phyloP scores from a whole-genome alignment of 2,329 filamentous ascomycete species.

The Dactylellina parvicollis region DNA sequence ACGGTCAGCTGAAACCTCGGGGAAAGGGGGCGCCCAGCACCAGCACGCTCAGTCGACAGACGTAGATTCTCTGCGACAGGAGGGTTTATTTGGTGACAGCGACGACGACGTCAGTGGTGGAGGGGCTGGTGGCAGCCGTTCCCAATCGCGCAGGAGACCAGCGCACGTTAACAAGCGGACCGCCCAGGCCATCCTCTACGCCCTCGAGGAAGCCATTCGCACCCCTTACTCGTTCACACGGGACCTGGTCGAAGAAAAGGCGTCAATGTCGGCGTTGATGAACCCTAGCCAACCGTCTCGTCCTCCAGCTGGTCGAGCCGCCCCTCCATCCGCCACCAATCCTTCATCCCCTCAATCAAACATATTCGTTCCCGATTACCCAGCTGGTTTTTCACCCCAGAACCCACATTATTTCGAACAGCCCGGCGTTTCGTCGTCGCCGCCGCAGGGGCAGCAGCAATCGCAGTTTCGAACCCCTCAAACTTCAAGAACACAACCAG shows the following conservation, averaged over 20 bases:
- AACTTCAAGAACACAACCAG: constrained; percentile 42
- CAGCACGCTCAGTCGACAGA: constrained; percentile 46
- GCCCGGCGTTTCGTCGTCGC: constrained; percentile 28
- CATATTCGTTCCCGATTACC: constrained; percentile 65
- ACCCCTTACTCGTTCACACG: constrained; percentile 83
- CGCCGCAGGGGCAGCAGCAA: constrained; percentile 25
- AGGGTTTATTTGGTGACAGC: constrained; percentile 47
- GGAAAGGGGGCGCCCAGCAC: constrained; percentile 46
- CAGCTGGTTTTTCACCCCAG: constrained; percentile 54
- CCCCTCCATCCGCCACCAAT: constrained; percentile 56
- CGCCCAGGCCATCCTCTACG: constrained; percentile 88
- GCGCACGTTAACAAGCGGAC: constrained; percentile 80
- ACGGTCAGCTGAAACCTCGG: constrained; percentile 40
- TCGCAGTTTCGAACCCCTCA: constrained; percentile 49
- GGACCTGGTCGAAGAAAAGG: constrained; percentile 86
- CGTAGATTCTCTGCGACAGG: constrained; percentile 43
- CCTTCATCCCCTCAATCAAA: constrained; percentile 65
- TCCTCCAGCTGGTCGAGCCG: constrained; percentile 50
- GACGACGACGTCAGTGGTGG: constrained; percentile 48
- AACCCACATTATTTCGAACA: constrained; percentile 51
- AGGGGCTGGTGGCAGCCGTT: constrained; percentile 52
- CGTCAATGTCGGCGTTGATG: constrained; percentile 85
- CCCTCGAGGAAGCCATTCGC: constrained; percentile 88
- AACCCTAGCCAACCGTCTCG: constrained; percentile 65
- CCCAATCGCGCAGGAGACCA: constrained; percentile 49